Percentiles rank a stretch among this genome's conserved stretches.
These are phyloP conservation scores for Ganoderma lingzhi DNA, from an alignment of 1,284 basidiomycete genomes.

Conservation along the genomic window DNA sequence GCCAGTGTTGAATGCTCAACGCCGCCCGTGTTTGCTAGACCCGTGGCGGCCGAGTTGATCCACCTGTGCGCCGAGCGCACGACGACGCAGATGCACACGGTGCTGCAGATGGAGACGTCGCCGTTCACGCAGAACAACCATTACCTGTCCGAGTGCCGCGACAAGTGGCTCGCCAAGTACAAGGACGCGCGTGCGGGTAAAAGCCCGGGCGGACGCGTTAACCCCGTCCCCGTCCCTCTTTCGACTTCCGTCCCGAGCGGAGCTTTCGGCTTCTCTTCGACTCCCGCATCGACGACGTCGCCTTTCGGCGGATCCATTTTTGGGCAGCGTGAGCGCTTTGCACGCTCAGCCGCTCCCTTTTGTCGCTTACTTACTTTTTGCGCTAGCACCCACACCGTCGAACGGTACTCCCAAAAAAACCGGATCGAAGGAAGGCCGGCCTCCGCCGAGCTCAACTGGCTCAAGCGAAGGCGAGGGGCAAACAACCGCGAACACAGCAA, in stretches of 20 bases:
- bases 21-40: constrained; percentile 3
- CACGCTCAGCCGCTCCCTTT: not conserved
- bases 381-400: not conserved
- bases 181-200: constrained; percentile 33
- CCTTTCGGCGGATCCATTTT: not conserved
- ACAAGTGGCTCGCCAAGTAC: constrained; percentile 32
- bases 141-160: constrained; percentile 37
- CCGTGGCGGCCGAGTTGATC: constrained; percentile 21
- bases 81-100: constrained; percentile 28
- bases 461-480: not conserved
- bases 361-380: not conserved
- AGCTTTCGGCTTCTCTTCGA: too few species aligned
- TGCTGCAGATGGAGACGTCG: constrained; percentile 38
- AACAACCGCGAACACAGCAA: not conserved
- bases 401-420: too few species aligned
- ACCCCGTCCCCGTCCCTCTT: not conserved
- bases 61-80: constrained; percentile 23
- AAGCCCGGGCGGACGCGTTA: constrained; percentile 16
- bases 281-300: not conserved
- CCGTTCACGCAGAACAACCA: constrained; percentile 46
- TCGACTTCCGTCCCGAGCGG: not conserved
- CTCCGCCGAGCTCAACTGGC: not conserved
- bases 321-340: not conserved
- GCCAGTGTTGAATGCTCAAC: not conserved
- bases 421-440: too few species aligned